These are phyloP conservation scores for Jatropha podagrica DNA, from an alignment of 441 rosid species.

Conservation along the genomic window DNA sequence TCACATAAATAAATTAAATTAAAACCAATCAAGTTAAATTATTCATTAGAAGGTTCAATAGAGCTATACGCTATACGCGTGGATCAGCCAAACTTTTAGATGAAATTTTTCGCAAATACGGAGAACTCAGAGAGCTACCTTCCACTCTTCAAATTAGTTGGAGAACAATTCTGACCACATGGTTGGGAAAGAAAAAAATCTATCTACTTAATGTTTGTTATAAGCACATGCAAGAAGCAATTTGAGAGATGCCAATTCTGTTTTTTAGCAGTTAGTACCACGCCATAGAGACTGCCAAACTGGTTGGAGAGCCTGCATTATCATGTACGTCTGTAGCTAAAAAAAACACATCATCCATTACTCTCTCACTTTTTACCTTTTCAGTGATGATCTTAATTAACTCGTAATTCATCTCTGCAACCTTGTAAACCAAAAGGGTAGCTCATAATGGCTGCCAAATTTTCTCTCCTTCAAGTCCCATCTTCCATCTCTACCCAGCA, in stretches of 20 bases:
- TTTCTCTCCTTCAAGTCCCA: conserved; percentile 33
- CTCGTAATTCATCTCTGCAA: neutral
- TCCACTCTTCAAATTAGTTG: no score
- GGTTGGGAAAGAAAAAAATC: no score
- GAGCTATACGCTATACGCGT: no score
- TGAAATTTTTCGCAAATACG: no score
- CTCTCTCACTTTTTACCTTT: neutral
- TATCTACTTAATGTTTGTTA: neutral
- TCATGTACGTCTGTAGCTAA: conserved; percentile 19
- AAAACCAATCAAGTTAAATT: no score
- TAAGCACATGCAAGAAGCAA: neutral
- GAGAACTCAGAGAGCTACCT: no score
- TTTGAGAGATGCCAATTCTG: conserved; percentile 17
- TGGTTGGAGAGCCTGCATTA: conserved; percentile 3
- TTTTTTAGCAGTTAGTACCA: conserved; percentile 12
- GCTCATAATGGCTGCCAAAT: conserved; percentile 36
- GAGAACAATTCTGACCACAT: no score
- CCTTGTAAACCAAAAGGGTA: neutral
- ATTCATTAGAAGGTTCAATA: no score
- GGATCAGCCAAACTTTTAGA: no score
- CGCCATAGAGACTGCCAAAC: neutral
- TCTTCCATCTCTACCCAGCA: conserved; percentile 18
- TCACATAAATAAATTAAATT: no score
- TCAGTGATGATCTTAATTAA: neutral
- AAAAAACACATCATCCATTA: conserved; percentile 12